Conservation (phyloP, 305 asterid species). For the Lippia alba region DNA sequence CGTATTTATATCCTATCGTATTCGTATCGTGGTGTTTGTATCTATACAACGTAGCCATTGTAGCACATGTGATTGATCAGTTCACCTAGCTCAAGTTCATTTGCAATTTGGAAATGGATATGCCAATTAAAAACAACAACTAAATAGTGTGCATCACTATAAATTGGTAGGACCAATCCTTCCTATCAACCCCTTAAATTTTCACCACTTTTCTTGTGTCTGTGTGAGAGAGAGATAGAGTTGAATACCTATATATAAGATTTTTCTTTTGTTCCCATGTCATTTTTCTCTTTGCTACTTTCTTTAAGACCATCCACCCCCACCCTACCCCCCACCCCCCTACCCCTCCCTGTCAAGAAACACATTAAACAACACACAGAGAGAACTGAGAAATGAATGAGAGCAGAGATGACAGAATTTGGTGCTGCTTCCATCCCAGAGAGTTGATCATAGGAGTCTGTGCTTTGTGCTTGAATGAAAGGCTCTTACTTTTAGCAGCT, state of each 20-base stretch:
- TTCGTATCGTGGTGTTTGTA: too few species aligned
- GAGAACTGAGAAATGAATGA: slow-evolving; percentile 38
- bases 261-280: slow-evolving; percentile 19
- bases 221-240: not conserved
- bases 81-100: slow-evolving; percentile 20
- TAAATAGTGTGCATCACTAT: slow-evolving; percentile 41
- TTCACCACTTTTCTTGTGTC: slow-evolving; percentile 19
- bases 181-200: slow-evolving; percentile 38
- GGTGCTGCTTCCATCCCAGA: slow-evolving; percentile 69
- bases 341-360: too few species aligned
- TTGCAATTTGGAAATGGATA: slow-evolving; percentile 39
- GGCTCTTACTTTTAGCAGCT: slow-evolving; percentile 73
- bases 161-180: slow-evolving; percentile 52
- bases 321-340: too few species aligned
- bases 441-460: slow-evolving; percentile 76
- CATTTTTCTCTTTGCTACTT: slow-evolving; percentile 8
- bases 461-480: slow-evolving; percentile 77
- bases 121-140: slow-evolving; percentile 49
- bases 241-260: not conserved
- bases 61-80: slow-evolving; percentile 19
- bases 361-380: slow-evolving; percentile 1
- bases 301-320: slow-evolving; percentile 5
- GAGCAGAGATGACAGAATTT: slow-evolving; percentile 42
- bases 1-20: too few species aligned
- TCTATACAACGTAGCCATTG: not conserved